These are phyloP conservation scores for Ustilago tritici DNA, from an alignment of 1,284 basidiomycete species.

Conservation along the genomic window DNA sequence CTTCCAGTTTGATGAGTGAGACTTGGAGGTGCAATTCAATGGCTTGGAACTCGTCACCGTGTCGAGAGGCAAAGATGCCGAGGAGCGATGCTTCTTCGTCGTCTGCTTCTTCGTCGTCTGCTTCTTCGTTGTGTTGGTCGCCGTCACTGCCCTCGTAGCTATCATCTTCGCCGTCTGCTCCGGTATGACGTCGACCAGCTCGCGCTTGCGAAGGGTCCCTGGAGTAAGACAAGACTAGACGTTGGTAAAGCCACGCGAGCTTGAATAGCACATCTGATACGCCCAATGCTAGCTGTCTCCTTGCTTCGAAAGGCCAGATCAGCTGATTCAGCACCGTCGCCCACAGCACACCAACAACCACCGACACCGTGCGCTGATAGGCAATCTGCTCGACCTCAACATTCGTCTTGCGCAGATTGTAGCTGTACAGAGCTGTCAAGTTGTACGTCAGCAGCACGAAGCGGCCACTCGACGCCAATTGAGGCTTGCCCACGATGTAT, in stretches of 20 bases:
- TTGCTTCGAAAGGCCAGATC: constrained; percentile 95
- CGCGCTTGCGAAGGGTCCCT: constrained; percentile 28
- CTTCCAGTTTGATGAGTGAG: constrained; percentile 78
- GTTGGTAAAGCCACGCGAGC: constrained; percentile 63
- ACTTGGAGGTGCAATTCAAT: constrained; percentile 95
- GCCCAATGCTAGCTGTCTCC: constrained; percentile 84
- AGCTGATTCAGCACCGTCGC: constrained; percentile 86
- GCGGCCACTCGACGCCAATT: constrained; percentile 61
- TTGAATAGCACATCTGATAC: constrained; percentile 77
- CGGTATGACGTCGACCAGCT: background rate
- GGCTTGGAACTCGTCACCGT: constrained; percentile 57
- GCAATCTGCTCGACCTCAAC: constrained; percentile 81
- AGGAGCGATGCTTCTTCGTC: constrained; percentile 55
- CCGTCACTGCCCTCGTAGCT: background rate
- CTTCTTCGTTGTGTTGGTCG: constrained; percentile 14
- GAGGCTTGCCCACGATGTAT: constrained; percentile 79
- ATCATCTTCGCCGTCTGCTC: constrained; percentile 16
- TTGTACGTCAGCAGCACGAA: constrained; percentile 77
- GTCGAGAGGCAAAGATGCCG: constrained; percentile 23
- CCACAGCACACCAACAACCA: constrained; percentile 89
- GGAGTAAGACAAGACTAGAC: constrained; percentile 62
- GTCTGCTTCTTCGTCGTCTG: constrained; percentile 14
- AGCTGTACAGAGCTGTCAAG: constrained; percentile 79
- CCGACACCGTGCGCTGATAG: constrained; percentile 80
- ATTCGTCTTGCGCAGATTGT: constrained; percentile 82